phyloP scores from a whole-genome alignment of 495 filamentous ascomycete species.

The Aspergillus cavernicola region DNA sequence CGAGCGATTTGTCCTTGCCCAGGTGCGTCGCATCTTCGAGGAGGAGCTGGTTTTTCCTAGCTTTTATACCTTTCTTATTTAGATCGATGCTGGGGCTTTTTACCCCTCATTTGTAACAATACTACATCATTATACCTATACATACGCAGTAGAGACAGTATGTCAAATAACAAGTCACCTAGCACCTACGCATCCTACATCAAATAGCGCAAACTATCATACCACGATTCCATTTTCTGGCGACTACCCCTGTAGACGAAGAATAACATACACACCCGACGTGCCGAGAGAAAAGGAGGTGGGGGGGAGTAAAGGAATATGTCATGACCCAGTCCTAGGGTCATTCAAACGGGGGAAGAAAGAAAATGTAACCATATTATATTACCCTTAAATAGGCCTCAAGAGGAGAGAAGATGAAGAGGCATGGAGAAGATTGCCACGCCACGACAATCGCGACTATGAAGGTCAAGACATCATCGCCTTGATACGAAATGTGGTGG shows the following conservation, averaged over 20 bases:
- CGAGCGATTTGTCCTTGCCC: constrained; percentile 93
- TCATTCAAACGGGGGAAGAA: background rate
- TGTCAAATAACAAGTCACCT: background rate
- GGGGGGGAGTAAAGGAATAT: no score
- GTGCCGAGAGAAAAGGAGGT: no score
- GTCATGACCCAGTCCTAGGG: no score
- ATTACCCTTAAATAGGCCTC: constrained; percentile 22
- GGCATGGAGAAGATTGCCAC: constrained; percentile 2
- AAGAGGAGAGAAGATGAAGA: constrained; percentile 4
- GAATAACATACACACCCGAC: no score
- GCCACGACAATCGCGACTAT: background rate
- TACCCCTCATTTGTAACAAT: no score
- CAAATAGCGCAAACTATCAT: no score
- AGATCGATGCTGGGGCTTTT: constrained; percentile 16
- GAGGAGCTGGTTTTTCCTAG: constrained; percentile 98
- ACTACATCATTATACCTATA: background rate
- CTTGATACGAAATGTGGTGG: background rate
- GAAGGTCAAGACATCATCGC: no score
- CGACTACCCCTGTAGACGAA: no score
- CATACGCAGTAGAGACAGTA: no score
- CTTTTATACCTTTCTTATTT: constrained; percentile 96
- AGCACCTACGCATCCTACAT: no score
- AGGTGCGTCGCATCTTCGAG: constrained; percentile 94
- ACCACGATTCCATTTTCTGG: background rate
- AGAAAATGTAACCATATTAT: constrained; percentile 15